Conservation (phyloP, 1,139 yeast species). For the Lodderomyces orthopsilosis region DNA sequence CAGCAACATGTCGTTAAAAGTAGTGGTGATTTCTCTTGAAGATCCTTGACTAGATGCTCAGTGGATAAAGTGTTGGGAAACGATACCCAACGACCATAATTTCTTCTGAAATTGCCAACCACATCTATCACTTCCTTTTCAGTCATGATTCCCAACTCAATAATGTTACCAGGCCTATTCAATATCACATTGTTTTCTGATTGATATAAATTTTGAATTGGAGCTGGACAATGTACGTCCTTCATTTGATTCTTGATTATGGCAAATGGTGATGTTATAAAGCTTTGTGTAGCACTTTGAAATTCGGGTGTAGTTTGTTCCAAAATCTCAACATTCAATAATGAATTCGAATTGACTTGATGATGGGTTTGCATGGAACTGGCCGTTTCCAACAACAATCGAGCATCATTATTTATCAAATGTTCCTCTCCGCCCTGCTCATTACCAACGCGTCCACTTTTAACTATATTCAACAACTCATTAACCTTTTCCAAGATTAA, state of each 20-base stretch:
- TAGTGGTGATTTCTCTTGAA: conserved; percentile 56
- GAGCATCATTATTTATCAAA: conserved; percentile 20
- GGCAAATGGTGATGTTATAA: conserved; percentile 50
- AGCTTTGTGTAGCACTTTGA: conserved; percentile 40
- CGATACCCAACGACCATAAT: conserved; percentile 78
- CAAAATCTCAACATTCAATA: conserved; percentile 8
- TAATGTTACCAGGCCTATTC: conserved; percentile 31
- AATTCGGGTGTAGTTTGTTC: conserved; percentile 27
- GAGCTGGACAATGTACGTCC: neutral
- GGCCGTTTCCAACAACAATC: conserved; percentile 28
- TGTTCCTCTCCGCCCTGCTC: neutral
- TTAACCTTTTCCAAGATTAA: conserved; percentile 31
- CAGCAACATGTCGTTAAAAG: conserved; percentile 66
- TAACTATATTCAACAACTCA: conserved; percentile 28
- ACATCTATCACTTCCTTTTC: conserved; percentile 48
- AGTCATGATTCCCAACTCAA: conserved; percentile 49
- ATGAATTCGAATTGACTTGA: conserved; percentile 7
- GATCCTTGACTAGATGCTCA: conserved; percentile 47
- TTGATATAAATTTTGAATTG: neutral
- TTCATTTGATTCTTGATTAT: conserved; percentile 32
- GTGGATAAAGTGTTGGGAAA: conserved; percentile 58
- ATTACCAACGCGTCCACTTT: conserved; percentile 6
- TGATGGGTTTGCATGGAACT: conserved; percentile 20
- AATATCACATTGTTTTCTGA: neutral
- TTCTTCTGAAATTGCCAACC: conserved; percentile 57